Percentiles rank a stretch among this genome's conserved stretches.
Conservation (phyloP, 257 asterid genomes). For the Capsicum baccatum region DNA sequence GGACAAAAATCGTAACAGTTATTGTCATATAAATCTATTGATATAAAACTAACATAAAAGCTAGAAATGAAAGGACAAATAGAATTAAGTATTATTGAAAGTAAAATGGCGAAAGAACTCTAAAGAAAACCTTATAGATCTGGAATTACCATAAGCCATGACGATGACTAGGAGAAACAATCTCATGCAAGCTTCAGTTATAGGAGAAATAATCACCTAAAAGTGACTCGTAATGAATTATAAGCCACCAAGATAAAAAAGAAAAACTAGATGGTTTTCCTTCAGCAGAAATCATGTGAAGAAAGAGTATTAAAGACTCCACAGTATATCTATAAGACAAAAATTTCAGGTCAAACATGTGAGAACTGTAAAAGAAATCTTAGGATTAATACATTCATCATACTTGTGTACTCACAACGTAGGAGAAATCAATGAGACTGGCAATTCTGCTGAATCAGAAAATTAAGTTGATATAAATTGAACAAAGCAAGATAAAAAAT, state of each 20-base stretch:
- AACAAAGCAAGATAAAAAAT: neutral
- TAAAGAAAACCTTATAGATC: conserved; percentile 68
- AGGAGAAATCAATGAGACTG: neutral
- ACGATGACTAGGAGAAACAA: conserved; percentile 36
- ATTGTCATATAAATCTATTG: neutral
- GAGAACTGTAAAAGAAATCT: conserved; percentile 30
- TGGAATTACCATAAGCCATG: conserved; percentile 69
- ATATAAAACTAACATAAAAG: no score
- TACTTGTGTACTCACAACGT: neutral
- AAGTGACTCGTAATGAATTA: conserved; percentile 42
- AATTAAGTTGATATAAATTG: neutral
- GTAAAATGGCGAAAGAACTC: neutral
- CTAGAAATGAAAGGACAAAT: neutral
- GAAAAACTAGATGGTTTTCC: conserved; percentile 45
- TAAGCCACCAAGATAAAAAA: conserved; percentile 38
- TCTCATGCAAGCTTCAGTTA: conserved; percentile 33
- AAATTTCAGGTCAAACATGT: conserved; percentile 65
- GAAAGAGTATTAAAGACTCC: conserved; percentile 38
- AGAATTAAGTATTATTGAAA: neutral
- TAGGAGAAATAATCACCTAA: conserved; percentile 31
- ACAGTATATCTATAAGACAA: conserved; percentile 37
- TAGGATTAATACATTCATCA: neutral
- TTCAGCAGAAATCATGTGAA: conserved; percentile 68
- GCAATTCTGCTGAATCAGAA: neutral
- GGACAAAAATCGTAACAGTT: no score